phyloP scores from a whole-genome alignment of 129 eudicot species.

The Artemisia argyi region DNA sequence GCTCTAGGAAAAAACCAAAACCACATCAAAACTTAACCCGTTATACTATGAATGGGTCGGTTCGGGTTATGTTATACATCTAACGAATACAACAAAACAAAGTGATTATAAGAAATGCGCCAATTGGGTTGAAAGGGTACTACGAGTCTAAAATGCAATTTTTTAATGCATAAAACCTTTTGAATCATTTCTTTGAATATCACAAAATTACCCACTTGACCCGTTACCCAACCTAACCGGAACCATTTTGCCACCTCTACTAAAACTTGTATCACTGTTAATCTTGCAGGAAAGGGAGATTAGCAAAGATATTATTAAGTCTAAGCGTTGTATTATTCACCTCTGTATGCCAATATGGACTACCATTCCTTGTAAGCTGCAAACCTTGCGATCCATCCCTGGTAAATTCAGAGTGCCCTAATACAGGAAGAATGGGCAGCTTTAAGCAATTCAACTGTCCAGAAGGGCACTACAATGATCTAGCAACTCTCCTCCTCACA shows the following conservation, averaged over 20 bases:
- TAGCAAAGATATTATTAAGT: constrained; percentile 68
- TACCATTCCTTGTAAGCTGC: constrained; percentile 82
- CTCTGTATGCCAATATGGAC: constrained; percentile 86
- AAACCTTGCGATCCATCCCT: constrained; percentile 63
- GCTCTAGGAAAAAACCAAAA: background rate
- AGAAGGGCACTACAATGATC: constrained; percentile 79
- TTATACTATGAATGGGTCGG: background rate
- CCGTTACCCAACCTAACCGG: background rate
- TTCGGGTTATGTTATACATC: background rate
- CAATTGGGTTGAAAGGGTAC: background rate
- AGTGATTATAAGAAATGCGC: background rate
- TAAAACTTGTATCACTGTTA: background rate
- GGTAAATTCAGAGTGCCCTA: constrained; percentile 51
- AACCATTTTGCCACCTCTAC: constrained; percentile 9
- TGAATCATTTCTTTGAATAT: background rate
- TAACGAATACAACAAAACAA: background rate
- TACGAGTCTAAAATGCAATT: background rate
- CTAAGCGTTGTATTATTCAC: constrained; percentile 77
- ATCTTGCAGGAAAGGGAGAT: constrained; percentile 72
- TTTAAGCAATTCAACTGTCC: constrained; percentile 97
- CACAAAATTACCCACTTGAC: background rate
- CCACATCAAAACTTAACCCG: background rate
- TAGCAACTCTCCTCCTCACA: constrained; percentile 83
- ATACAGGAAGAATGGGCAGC: constrained; percentile 65
- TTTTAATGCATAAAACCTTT: background rate